Base-by-base conservation (phyloP, 2,329 filamentous ascomycete species). In the Penicillium sp. region DNA sequence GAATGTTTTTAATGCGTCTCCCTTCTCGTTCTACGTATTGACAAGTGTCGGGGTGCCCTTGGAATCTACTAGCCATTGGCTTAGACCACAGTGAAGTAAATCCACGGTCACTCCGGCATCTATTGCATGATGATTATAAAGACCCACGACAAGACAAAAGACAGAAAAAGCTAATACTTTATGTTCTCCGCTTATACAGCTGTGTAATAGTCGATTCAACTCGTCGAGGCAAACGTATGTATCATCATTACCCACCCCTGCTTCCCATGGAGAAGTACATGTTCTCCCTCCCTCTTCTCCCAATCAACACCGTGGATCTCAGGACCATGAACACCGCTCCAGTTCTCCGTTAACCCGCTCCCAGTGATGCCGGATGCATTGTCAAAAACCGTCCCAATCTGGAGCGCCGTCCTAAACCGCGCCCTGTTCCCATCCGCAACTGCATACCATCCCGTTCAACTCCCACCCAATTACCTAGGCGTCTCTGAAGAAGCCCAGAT, bases 311-410 rank as follows among this genome's bases (percentile, higher is more conserved):
- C 23, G 5, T 23, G 5, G 4, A 27, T 46, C 7, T 9, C 10
- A 36, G 13, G 7, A 10, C 16, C 1, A 23, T n/a, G 5, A 9
- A 7, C 11, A 48, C 16, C 16, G 14, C 35, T 32, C 10, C 8
- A 36, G 1, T 7, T 1, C 13, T 13, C 11, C 26, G 27, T 23
- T 49, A 23, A 43, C 51, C 23, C 13, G 4, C 10, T 13, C 26
- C 16, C 59, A 88, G 86, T 84, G 63, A 96, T 97, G 86, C 93
- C 94, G 0, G 94, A 99, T 75, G 92, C 94, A 14, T 81, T 99
- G 16, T 91, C 89, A 64, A 97, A 96, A 73, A 97, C 94, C 0
- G 80, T 97, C 26, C 93, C 94, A 2, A 89, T 96, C 58, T 99
- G 94, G 94, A 92, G 89, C 72, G 84, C 87, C 58, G 90, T 97